Evolutionary conservation across 2,329 filamentous ascomycete genomes (phyloP).

Genomic region (Calonectria fujianensis): DNA sequence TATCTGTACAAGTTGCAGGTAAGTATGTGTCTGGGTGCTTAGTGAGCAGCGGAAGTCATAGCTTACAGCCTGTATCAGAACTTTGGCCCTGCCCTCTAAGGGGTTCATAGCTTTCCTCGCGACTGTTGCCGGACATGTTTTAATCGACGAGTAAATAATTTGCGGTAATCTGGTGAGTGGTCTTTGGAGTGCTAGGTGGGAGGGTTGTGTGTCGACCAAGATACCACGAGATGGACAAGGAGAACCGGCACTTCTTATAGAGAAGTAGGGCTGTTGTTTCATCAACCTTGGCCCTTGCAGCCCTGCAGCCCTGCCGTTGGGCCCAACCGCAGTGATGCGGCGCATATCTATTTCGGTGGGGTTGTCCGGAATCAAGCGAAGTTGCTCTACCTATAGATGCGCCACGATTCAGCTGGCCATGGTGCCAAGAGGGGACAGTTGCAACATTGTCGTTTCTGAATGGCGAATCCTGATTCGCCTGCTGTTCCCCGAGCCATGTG

Average conservation of each 20-base stretch:
- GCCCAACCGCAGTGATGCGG: neutral
- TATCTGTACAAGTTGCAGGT: neutral
- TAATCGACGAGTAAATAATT: neutral
- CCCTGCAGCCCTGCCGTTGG: neutral
- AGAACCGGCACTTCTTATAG: neutral
- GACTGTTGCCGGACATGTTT: neutral
- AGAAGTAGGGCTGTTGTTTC: neutral
- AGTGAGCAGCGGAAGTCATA: no score
- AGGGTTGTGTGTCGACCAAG: no score
- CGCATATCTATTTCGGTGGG: neutral
- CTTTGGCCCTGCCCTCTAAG: neutral
- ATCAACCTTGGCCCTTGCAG: neutral
- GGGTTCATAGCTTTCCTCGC: conserved; percentile 9
- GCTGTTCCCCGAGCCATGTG: neutral
- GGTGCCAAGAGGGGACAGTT: neutral
- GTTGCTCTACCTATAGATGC: neutral
- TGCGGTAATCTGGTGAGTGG: no score
- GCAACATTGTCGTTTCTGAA: neutral
- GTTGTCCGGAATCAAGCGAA: neutral
- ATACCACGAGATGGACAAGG: neutral
- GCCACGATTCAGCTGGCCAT: neutral
- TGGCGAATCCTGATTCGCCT: neutral
- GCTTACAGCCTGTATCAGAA: neutral
- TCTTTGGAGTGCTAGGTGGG: neutral
- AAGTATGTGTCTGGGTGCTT: neutral